Evolutionary conservation across 306 rosid species (phyloP).

Genomic region (Prunus dulcis): DNA sequence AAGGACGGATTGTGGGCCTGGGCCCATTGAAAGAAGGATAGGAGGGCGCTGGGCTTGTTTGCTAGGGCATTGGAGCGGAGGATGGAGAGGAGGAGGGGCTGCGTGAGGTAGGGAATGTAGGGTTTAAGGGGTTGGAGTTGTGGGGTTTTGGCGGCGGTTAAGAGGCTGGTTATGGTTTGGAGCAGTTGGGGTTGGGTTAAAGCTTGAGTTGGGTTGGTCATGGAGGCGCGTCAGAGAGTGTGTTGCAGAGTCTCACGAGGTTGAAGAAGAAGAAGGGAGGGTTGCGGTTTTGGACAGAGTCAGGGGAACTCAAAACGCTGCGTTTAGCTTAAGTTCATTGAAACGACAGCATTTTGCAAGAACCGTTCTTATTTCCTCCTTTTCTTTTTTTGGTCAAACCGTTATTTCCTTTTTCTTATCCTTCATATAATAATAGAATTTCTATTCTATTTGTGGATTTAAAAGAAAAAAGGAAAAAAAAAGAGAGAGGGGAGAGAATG

Average conservation of each 20-base stretch:
- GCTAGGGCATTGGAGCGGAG: conserved; percentile 45
- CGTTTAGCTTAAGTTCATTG: neutral
- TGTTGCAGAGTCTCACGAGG: neutral
- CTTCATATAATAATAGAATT: neutral
- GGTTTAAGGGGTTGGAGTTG: conserved; percentile 21
- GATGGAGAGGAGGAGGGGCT: conserved; percentile 46
- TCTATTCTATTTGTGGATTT: neutral
- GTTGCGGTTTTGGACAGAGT: neutral
- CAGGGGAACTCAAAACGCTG: neutral
- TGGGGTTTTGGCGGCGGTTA: conserved; percentile 23
- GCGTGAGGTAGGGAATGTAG: conserved; percentile 44
- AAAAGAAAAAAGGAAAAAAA: neutral
- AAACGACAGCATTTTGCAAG: neutral
- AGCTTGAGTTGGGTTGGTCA: neutral
- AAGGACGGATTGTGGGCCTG: conserved; percentile 47
- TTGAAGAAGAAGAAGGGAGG: neutral
- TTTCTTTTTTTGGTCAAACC: too few relatives aligned
- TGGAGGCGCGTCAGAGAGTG: neutral
- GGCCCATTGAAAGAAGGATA: conserved; percentile 60
- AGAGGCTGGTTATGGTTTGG: conserved; percentile 29
- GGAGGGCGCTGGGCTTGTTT: conserved; percentile 41
- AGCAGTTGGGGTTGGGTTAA: conserved; percentile 19
- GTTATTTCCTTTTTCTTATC: too few relatives aligned
- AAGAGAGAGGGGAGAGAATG: neutral
- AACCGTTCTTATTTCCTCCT: too few relatives aligned